Evolutionary conservation across 2,329 filamentous ascomycete genomes (phyloP).

Genomic region (Penicillium hesseltinei): DNA sequence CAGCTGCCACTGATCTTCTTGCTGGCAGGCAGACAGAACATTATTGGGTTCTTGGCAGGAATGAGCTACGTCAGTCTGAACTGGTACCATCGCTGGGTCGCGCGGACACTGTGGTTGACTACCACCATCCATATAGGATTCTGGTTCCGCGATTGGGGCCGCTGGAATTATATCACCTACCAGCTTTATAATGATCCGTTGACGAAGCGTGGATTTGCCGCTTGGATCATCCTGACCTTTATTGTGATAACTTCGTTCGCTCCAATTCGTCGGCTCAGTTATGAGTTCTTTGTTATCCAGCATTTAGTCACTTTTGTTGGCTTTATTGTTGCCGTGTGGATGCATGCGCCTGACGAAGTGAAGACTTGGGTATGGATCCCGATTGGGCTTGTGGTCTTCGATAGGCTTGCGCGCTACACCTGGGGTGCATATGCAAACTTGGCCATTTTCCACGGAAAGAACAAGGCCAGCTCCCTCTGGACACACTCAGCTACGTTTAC

Average conservation of each 20-base stretch:
- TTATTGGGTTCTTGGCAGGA: slow-evolving; percentile 50
- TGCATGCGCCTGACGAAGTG: slow-evolving; percentile 48
- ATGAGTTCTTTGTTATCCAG: slow-evolving; percentile 56
- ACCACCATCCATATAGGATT: slow-evolving; percentile 56
- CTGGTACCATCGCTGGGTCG: slow-evolving; percentile 54
- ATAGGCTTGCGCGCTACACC: slow-evolving; percentile 41
- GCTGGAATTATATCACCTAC: slow-evolving; percentile 50
- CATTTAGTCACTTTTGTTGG: slow-evolving; percentile 53
- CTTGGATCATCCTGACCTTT: slow-evolving; percentile 53
- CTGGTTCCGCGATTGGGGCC: slow-evolving; percentile 54
- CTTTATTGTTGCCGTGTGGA: slow-evolving; percentile 49
- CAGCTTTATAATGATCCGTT: slow-evolving; percentile 51
- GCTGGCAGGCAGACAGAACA: slow-evolving; percentile 56
- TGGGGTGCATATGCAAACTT: slow-evolving; percentile 44
- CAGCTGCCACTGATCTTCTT: slow-evolving; percentile 58
- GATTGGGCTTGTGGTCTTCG: slow-evolving; percentile 47
- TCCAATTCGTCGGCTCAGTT: slow-evolving; percentile 50
- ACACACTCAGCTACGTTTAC: slow-evolving; percentile 47
- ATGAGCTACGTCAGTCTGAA: slow-evolving; percentile 52
- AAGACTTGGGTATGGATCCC: slow-evolving; percentile 49
- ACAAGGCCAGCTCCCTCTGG: slow-evolving; percentile 29
- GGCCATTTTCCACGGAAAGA: slow-evolving; percentile 38
- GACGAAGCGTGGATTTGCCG: slow-evolving; percentile 52
- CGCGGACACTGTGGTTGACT: slow-evolving; percentile 53
- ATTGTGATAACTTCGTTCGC: slow-evolving; percentile 52